Evolutionary conservation across 2,329 filamentous ascomycete genomes (phyloP).

Genomic region (Sclerotinia sclerotiorum): DNA sequence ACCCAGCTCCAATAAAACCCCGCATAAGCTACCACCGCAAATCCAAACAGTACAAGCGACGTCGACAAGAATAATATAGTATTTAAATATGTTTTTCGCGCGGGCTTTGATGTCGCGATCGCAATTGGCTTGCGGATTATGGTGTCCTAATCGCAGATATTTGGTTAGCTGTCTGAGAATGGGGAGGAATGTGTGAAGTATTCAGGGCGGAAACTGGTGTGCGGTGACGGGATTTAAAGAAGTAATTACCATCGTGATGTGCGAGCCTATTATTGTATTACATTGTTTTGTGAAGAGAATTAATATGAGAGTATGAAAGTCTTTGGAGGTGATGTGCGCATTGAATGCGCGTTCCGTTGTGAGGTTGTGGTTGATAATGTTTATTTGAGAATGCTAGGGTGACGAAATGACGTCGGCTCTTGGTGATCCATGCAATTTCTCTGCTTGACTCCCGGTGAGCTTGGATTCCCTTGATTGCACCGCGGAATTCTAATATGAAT

Average conservation of each 20-base stretch:
- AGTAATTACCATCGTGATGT: background rate
- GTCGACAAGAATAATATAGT: slow-evolving; percentile 46
- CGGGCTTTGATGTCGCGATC: slow-evolving; percentile 57
- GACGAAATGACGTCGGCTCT: slow-evolving; percentile 19
- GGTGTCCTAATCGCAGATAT: slow-evolving; percentile 47
- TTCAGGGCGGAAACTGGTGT: background rate
- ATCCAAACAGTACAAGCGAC: slow-evolving; percentile 54
- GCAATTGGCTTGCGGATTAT: slow-evolving; percentile 52
- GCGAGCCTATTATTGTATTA: background rate
- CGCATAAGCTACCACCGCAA: slow-evolving; percentile 61
- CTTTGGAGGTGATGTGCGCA: background rate
- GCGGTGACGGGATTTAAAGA: background rate
- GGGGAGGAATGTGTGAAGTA: background rate
- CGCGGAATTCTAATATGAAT: too few species aligned
- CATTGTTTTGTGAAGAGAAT: background rate
- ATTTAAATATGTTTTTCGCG: slow-evolving; percentile 64
- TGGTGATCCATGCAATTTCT: background rate
- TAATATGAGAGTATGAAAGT: background rate
- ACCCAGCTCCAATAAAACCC: slow-evolving; percentile 70
- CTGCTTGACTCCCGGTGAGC: background rate
- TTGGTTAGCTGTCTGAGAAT: background rate
- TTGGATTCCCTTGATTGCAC: background rate
- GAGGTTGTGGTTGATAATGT: slow-evolving; percentile 7
- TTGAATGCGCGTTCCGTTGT: slow-evolving; percentile 8
- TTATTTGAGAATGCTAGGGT: slow-evolving; percentile 9